A percentile compares a stretch with the other conserved stretches of the same genome.
phyloP scores from a whole-genome alignment of 2,329 filamentous ascomycete genomes.

The Pseudocercospora fuligena region DNA sequence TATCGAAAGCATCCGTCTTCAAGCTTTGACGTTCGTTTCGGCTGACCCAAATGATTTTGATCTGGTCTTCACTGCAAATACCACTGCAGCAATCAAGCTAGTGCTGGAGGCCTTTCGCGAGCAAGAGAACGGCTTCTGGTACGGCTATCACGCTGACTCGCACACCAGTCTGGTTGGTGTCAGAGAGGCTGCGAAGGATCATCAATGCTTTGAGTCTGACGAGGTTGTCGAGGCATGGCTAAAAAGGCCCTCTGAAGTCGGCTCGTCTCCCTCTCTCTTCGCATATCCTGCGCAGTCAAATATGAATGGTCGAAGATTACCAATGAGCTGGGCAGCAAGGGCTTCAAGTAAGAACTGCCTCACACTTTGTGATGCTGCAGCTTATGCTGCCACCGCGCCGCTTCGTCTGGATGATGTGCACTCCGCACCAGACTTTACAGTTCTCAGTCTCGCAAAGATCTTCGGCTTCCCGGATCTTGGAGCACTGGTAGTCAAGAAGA shows the following conservation, averaged over 20 bases:
- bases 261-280: conserved; percentile 60
- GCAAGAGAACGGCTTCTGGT: conserved; percentile 71
- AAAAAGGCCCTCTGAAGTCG: conserved; percentile 25
- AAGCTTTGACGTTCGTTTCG: conserved; percentile 75
- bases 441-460: conserved; percentile 94
- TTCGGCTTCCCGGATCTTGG: conserved; percentile 95
- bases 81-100: conserved; percentile 87
- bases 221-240: conserved; percentile 70
- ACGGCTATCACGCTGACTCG: conserved; percentile 79
- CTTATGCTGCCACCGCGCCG: conserved; percentile 75
- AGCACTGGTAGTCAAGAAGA: conserved; percentile 78
- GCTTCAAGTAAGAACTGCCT: conserved; percentile 46
- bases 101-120: conserved; percentile 78
- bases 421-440: conserved; percentile 78
- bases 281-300: conserved; percentile 92
- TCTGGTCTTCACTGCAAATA: conserved; percentile 88
- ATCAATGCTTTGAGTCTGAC: conserved; percentile 69
- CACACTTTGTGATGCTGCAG: conserved; percentile 83
- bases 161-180: conserved; percentile 88
- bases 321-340: conserved; percentile 65
- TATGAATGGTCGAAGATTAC: conserved; percentile 80
- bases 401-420: conserved; percentile 69
- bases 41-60: conserved; percentile 83
- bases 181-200: conserved; percentile 64
- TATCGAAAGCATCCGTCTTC: conserved; percentile 74